Percentiles rank a stretch among this genome's conserved stretches.
phyloP scores from a whole-genome alignment of 495 filamentous ascomycete genomes.

The Aspergillus funiculosus region DNA sequence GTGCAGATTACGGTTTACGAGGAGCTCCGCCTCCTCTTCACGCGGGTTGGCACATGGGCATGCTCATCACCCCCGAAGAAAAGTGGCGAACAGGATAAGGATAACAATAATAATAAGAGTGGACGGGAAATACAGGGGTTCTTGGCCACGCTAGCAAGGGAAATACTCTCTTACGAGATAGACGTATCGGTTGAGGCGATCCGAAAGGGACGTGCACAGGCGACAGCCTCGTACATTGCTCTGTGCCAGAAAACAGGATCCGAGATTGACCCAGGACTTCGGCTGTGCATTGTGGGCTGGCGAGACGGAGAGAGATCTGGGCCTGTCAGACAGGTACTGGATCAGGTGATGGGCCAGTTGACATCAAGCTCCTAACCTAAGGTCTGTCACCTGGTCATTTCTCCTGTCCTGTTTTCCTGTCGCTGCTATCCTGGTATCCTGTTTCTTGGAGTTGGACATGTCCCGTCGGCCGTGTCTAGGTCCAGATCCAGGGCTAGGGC shows the following conservation, averaged over 20 bases:
- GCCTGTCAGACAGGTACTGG: slow-evolving; percentile 33
- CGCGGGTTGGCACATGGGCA: slow-evolving; percentile 29
- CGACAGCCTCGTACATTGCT: slow-evolving; percentile 32
- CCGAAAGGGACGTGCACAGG: slow-evolving; percentile 38
- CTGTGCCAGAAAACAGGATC: slow-evolving; percentile 27
- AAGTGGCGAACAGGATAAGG: no score
- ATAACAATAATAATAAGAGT: slow-evolving; percentile 17
- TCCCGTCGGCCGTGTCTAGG: no score
- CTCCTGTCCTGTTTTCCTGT: no score
- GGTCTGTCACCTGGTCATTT: no score
- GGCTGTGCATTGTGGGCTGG: slow-evolving; percentile 25
- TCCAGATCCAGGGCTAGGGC: no score
- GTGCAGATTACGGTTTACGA: slow-evolving; percentile 42
- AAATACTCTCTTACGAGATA: slow-evolving; percentile 31
- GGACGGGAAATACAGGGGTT: slow-evolving; percentile 22
- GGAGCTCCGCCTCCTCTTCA: slow-evolving; percentile 38
- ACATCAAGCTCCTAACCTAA: no score
- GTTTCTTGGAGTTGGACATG: no score
- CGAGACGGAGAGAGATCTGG: slow-evolving; percentile 34
- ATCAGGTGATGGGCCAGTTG: slow-evolving; percentile 30
- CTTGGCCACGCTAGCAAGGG: slow-evolving; percentile 27
- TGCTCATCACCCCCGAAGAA: no score
- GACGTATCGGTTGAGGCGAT: slow-evolving; percentile 38
- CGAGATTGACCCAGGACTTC: slow-evolving; percentile 23
- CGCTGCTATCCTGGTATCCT: no score